These are phyloP conservation scores for Coniella vitis DNA, from an alignment of 2,329 filamentous ascomycete species.

Conservation along the genomic window DNA sequence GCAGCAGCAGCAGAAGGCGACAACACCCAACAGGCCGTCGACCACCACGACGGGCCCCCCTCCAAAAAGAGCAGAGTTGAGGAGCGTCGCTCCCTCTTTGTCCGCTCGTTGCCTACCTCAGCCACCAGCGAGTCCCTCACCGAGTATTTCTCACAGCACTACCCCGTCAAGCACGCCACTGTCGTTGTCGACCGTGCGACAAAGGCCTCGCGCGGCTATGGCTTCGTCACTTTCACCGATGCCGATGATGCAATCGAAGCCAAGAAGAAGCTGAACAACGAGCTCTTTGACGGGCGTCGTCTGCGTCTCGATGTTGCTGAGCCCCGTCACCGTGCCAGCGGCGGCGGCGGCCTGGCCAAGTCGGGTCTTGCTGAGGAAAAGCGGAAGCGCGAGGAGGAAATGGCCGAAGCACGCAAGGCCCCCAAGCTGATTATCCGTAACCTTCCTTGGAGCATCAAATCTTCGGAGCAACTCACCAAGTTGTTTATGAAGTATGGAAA, in stretches of 20 bases:
- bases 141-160: conserved; percentile 88
- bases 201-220: conserved; percentile 84
- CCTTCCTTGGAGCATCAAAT: conserved; percentile 92
- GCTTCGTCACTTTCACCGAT: conserved; percentile 95
- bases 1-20: not conserved
- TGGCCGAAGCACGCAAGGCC: conserved; percentile 52
- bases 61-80: conserved; percentile 54
- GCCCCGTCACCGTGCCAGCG: conserved; percentile 59
- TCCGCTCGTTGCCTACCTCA: conserved; percentile 73
- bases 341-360: conserved; percentile 24
- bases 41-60: conserved; percentile 23
- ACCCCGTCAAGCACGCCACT: conserved; percentile 92
- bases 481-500: conserved; percentile 88
- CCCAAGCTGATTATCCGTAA: conserved; percentile 86
- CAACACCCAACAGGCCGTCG: not conserved
- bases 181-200: conserved; percentile 81
- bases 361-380: conserved; percentile 36
- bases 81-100: conserved; percentile 71
- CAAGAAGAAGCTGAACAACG: conserved; percentile 72
- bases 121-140: conserved; percentile 78
- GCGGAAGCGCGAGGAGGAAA: conserved; percentile 51
- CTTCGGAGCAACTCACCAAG: conserved; percentile 67
- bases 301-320: conserved; percentile 86
- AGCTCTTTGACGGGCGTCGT: conserved; percentile 69
- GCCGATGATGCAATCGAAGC: conserved; percentile 82